Evolutionary conservation across 1,139 yeast genomes (phyloP).

Genomic region (Candida sp.): DNA sequence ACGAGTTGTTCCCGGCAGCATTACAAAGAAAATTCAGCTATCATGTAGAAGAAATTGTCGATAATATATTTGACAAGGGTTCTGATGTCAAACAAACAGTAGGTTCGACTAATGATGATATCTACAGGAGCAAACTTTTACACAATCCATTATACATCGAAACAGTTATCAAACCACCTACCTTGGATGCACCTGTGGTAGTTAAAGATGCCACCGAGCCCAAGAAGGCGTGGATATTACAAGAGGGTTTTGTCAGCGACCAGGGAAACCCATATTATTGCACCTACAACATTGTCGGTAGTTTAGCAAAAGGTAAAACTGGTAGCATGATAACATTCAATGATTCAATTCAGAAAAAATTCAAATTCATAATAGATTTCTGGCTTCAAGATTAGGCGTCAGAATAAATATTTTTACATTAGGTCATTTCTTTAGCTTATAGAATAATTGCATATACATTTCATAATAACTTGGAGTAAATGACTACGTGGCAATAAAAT

Average conservation of each 20-base stretch:
- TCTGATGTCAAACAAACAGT: slow-evolving; percentile 3
- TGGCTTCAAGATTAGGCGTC: slow-evolving; percentile 16
- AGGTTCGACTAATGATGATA: slow-evolving; percentile 4
- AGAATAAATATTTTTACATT: neutral
- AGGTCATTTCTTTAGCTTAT: neutral
- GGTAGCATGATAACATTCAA: slow-evolving; percentile 16
- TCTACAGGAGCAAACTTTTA: slow-evolving; percentile 9
- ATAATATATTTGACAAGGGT: slow-evolving; percentile 8
- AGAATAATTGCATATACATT: neutral
- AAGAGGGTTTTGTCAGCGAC: slow-evolving; percentile 4
- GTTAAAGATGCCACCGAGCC: slow-evolving; percentile 20
- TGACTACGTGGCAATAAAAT: neutral
- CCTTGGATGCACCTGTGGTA: slow-evolving; percentile 11
- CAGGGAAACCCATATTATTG: slow-evolving; percentile 29
- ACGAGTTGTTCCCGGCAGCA: slow-evolving; percentile 9
- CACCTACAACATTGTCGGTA: slow-evolving; percentile 32
- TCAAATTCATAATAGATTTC: slow-evolving; percentile 13
- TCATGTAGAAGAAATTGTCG: slow-evolving; percentile 5
- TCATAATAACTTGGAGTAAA: neutral
- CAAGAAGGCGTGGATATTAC: slow-evolving; percentile 20
- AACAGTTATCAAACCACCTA: slow-evolving; percentile 20
- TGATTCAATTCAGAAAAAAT: slow-evolving; percentile 8
- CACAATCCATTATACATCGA: slow-evolving; percentile 19
- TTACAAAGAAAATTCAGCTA: slow-evolving; percentile 14
- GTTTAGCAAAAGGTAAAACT: slow-evolving; percentile 9